phyloP scores from a whole-genome alignment of 1,139 yeast genomes.

The Suhomyces atakaporum region DNA sequence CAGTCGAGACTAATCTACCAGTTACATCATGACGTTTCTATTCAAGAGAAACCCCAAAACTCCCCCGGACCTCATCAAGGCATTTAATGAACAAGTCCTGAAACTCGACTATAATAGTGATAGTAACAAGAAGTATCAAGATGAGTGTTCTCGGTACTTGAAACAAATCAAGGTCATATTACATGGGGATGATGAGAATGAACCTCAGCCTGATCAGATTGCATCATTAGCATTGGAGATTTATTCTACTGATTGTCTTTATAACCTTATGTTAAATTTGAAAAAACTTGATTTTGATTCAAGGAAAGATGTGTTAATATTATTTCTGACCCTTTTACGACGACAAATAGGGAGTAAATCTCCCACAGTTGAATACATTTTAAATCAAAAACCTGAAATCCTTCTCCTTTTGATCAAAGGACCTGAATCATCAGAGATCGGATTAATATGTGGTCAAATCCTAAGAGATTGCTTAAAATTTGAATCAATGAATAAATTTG shows the following conservation, averaged over 20 bases:
- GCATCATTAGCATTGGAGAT: constrained; percentile 74
- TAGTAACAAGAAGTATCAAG: constrained; percentile 63
- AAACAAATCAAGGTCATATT: constrained; percentile 67
- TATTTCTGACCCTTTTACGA: constrained; percentile 76
- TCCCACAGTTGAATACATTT: constrained; percentile 85
- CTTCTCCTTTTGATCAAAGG: constrained; percentile 64
- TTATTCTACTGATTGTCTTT: constrained; percentile 69
- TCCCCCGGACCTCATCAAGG: constrained; percentile 79
- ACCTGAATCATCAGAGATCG: constrained; percentile 72
- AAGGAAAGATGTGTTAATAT: constrained; percentile 74
- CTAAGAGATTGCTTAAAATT: constrained; percentile 83
- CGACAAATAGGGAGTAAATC: constrained; percentile 75
- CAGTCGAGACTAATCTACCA: not conserved
- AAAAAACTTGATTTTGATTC: constrained; percentile 81
- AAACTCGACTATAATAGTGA: constrained; percentile 62
- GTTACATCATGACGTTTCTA: constrained; percentile 71
- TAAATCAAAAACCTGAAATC: constrained; percentile 62
- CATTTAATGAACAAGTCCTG: constrained; percentile 69
- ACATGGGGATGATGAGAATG: constrained; percentile 71
- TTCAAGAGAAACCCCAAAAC: constrained; percentile 93
- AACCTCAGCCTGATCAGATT: constrained; percentile 77
- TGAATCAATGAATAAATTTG: constrained; percentile 65
- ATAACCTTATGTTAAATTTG: constrained; percentile 58
- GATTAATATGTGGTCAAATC: constrained; percentile 75
- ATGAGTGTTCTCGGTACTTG: constrained; percentile 72